Percentiles rank a stretch among this genome's conserved stretches.
These are phyloP conservation scores for Phaeophleospora eucalypticola DNA, from an alignment of 2,329 filamentous ascomycete species.

Conservation along the genomic window DNA sequence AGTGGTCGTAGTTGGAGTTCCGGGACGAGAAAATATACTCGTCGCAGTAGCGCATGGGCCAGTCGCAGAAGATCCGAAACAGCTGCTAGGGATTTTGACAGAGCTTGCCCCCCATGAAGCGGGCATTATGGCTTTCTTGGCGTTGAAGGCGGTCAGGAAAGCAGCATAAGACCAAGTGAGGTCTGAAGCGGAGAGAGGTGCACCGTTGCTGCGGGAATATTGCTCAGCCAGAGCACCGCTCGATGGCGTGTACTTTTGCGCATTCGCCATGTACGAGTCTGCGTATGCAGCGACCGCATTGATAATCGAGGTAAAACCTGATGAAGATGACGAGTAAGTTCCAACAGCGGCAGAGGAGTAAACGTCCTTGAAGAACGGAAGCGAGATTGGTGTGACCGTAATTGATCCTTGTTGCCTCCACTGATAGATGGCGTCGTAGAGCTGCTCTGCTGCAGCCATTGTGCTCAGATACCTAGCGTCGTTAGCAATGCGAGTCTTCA, in stretches of 20 bases:
- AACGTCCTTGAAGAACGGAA: slow-evolving; percentile 68
- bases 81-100: slow-evolving; percentile 22
- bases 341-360: slow-evolving; percentile 56
- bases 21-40: slow-evolving; percentile 24
- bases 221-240: slow-evolving; percentile 67
- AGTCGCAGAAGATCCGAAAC: slow-evolving; percentile 23
- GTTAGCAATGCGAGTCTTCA: neutral
- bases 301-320: slow-evolving; percentile 45
- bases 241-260: slow-evolving; percentile 46
- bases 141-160: slow-evolving; percentile 60
- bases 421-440: slow-evolving; percentile 71
- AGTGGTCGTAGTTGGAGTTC: slow-evolving; percentile 15
- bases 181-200: slow-evolving; percentile 60
- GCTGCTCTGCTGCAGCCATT: slow-evolving; percentile 71
- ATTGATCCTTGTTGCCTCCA: slow-evolving; percentile 64
- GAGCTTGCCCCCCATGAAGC: slow-evolving; percentile 49
- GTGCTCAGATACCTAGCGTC: slow-evolving; percentile 57
- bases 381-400: slow-evolving; percentile 59
- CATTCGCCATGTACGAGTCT: slow-evolving; percentile 49
- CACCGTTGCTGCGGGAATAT: slow-evolving; percentile 49
- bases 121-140: slow-evolving; percentile 54
- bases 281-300: slow-evolving; percentile 61
- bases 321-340: slow-evolving; percentile 54
- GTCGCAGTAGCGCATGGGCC: slow-evolving; percentile 29
- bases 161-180: slow-evolving; percentile 72